phyloP scores from a whole-genome alignment of 176 grass and related monocot genomes.

The Oryza rufipogon region DNA sequence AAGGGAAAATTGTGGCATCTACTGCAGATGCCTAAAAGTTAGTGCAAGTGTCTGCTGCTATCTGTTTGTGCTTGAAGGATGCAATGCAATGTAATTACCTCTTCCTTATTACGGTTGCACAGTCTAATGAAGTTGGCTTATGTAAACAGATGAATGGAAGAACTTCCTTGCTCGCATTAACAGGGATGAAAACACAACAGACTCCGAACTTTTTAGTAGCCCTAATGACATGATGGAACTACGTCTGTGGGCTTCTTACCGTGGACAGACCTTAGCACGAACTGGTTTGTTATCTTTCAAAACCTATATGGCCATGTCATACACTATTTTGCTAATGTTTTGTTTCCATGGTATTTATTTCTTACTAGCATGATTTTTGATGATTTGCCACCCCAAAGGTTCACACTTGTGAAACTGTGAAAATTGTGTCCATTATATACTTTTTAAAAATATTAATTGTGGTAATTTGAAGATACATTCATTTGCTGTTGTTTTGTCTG shows the following conservation, averaged over 20 bases:
- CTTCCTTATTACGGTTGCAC: background rate
- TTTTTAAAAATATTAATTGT: background rate
- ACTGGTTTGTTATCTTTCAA: conserved; percentile 60
- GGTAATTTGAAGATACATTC: background rate
- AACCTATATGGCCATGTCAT: conserved; percentile 1
- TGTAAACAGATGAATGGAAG: conserved; percentile 89
- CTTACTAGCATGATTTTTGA: background rate
- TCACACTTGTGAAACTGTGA: background rate
- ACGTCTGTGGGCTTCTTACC: conserved; percentile 93
- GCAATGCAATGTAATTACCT: background rate
- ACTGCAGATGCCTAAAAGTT: background rate
- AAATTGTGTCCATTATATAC: background rate
- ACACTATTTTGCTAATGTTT: background rate
- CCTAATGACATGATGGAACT: conserved; percentile 75
- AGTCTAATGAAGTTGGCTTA: conserved; percentile 32
- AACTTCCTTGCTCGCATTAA: conserved; percentile 89
- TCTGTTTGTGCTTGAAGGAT: background rate
- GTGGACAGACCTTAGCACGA: conserved; percentile 92
- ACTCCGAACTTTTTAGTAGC: conserved; percentile 75
- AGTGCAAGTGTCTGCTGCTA: background rate
- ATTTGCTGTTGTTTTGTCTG: background rate
- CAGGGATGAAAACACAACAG: conserved; percentile 78
- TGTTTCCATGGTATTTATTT: background rate
- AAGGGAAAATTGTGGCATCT: background rate
- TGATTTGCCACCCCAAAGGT: background rate